These are phyloP conservation scores for Xylariaceae sp. DNA, from an alignment of 2,329 filamentous ascomycete genomes.

Conservation along the genomic window DNA sequence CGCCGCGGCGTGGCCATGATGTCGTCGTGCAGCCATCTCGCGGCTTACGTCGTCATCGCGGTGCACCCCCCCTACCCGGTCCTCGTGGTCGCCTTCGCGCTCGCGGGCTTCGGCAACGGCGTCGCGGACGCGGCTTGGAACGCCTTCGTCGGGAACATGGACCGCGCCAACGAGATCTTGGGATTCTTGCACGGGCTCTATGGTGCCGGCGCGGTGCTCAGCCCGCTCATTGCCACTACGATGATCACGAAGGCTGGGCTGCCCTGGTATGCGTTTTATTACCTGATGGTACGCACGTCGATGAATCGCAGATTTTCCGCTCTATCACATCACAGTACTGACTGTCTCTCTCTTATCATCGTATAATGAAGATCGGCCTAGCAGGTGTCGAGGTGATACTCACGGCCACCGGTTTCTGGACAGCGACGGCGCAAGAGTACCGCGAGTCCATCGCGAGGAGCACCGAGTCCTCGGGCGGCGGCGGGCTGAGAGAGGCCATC, in stretches of 20 bases:
- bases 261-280: slow-evolving; percentile 69
- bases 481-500: slow-evolving; percentile 35
- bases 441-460: slow-evolving; percentile 33
- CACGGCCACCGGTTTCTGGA: slow-evolving; percentile 52
- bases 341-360: neutral
- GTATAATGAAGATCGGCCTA: slow-evolving; percentile 40
- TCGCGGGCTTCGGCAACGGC: slow-evolving; percentile 68
- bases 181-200: slow-evolving; percentile 66
- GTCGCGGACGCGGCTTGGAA: slow-evolving; percentile 54
- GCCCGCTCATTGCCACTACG: slow-evolving; percentile 64
- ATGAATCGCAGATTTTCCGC: neutral
- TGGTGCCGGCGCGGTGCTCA: slow-evolving; percentile 60
- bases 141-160: slow-evolving; percentile 58
- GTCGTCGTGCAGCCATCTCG: slow-evolving; percentile 53
- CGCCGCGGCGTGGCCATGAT: slow-evolving; percentile 64
- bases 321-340: neutral
- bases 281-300: slow-evolving; percentile 54
- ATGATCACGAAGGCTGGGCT: slow-evolving; percentile 59
- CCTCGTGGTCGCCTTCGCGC: slow-evolving; percentile 57
- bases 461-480: slow-evolving; percentile 21
- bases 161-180: slow-evolving; percentile 62
- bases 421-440: slow-evolving; percentile 49
- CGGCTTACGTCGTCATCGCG: slow-evolving; percentile 59
- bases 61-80: slow-evolving; percentile 64
- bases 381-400: slow-evolving; percentile 49